phyloP scores from a whole-genome alignment of 2,329 filamentous ascomycete genomes.

The Talaromyces sp. region DNA sequence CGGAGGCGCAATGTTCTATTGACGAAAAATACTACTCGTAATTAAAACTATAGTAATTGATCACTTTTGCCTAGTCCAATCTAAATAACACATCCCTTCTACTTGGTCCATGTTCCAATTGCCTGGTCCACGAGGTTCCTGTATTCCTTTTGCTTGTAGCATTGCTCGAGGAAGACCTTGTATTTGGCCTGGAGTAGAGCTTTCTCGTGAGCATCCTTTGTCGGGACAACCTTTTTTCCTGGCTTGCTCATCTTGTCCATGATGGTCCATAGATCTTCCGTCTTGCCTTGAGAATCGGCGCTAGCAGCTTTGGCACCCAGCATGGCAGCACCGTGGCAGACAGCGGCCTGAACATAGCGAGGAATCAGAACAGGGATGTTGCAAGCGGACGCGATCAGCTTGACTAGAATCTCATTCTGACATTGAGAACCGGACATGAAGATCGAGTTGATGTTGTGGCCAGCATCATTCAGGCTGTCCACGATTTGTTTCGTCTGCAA shows the following conservation, averaged over 20 bases:
- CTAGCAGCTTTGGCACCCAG: slow-evolving; percentile 95
- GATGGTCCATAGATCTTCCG: slow-evolving; percentile 87
- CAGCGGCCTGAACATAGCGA: slow-evolving; percentile 87
- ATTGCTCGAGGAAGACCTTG: slow-evolving; percentile 91
- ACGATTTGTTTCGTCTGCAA: slow-evolving; percentile 95
- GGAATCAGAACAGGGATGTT: slow-evolving; percentile 91
- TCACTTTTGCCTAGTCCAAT: not conserved
- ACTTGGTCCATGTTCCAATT: slow-evolving; percentile 38
- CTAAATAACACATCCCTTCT: not conserved
- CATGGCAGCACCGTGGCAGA: slow-evolving; percentile 98
- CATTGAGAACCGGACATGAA: slow-evolving; percentile 99
- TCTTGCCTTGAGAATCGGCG: slow-evolving; percentile 68
- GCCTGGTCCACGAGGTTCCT: slow-evolving; percentile 69
- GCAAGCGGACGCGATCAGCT: slow-evolving; percentile 83
- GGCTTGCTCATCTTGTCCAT: slow-evolving; percentile 98
- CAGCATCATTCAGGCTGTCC: slow-evolving; percentile 84
- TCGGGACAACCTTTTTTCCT: slow-evolving; percentile 74
- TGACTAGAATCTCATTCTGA: slow-evolving; percentile 90
- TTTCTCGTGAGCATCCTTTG: slow-evolving; percentile 67
- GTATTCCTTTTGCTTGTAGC: slow-evolving; percentile 76
- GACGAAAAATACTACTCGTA: not conserved
- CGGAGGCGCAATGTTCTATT: not conserved
- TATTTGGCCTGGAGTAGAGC: slow-evolving; percentile 83
- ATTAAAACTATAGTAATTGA: not conserved
- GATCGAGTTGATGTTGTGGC: slow-evolving; percentile 83